Conservation (phyloP, 768 basidiomycete species). For the Calocybe gangraenosa region DNA sequence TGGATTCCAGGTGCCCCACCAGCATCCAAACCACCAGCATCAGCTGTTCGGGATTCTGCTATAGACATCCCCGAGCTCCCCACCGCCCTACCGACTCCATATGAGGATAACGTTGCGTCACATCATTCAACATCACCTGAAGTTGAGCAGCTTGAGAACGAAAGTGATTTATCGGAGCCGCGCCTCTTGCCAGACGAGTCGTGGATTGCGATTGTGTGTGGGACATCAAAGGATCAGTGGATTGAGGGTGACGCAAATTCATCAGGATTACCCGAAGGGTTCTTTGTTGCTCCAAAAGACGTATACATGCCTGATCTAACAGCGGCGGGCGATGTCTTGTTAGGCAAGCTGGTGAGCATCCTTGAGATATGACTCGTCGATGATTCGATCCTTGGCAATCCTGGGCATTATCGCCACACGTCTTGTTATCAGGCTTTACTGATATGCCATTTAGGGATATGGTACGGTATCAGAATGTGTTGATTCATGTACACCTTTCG, state of each 20-base stretch:
- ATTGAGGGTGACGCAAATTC: constrained; percentile 27
- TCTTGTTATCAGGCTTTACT: constrained; percentile 1
- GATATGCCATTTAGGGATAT: constrained; percentile 50
- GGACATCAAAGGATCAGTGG: constrained; percentile 59
- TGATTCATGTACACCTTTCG: constrained; percentile 71
- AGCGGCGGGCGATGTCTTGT: constrained; percentile 66
- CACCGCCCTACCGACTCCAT: constrained; percentile 34
- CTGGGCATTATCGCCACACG: no score
- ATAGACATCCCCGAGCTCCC: constrained; percentile 18
- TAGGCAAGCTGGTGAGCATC: constrained; percentile 66
- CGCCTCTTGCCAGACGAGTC: constrained; percentile 58
- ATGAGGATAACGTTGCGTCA: constrained; percentile 7
- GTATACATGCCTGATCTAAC: constrained; percentile 84
- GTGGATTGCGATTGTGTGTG: constrained; percentile 82
- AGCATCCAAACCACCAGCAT: constrained; percentile 31
- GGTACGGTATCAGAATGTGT: constrained; percentile 80
- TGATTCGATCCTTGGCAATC: constrained; percentile 1
- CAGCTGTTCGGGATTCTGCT: background rate
- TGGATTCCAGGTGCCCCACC: constrained; percentile 59
- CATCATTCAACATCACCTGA: constrained; percentile 5
- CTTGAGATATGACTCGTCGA: background rate
- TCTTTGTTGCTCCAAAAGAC: constrained; percentile 72
- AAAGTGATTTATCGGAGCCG: constrained; percentile 23
- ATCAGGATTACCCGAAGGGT: constrained; percentile 54
- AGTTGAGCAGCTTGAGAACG: constrained; percentile 5